Conservation (phyloP, 1,139 yeast species). For the Suhomyces bribrorum region DNA sequence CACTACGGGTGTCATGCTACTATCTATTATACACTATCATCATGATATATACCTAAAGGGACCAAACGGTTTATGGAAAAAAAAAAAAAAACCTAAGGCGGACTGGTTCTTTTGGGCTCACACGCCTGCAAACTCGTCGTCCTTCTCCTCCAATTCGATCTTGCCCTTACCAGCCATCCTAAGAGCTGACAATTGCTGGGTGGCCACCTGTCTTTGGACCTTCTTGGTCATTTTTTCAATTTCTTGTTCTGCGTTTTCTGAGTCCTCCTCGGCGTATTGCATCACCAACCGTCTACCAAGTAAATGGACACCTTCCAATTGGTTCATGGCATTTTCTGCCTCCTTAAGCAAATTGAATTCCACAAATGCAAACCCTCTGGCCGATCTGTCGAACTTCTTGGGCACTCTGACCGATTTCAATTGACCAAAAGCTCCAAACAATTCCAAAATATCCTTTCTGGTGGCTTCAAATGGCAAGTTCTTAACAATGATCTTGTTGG, state of each 20-base stretch:
- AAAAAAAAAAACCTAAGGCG: too few relatives aligned
- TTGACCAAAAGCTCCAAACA: conserved; percentile 93
- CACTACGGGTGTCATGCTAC: too few relatives aligned
- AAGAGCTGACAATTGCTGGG: conserved; percentile 71
- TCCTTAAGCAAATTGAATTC: conserved; percentile 87
- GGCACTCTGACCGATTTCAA: conserved; percentile 95
- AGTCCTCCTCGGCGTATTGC: conserved; percentile 86
- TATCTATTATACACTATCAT: too few relatives aligned
- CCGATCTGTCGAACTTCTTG: conserved; percentile 89
- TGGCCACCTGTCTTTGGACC: conserved; percentile 78
- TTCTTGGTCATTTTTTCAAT: conserved; percentile 86
- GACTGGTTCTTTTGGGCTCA: too few relatives aligned
- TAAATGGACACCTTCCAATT: conserved; percentile 93
- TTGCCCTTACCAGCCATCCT: conserved; percentile 75
- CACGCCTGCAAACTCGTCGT: conserved; percentile 27
- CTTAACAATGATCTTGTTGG: conserved; percentile 85
- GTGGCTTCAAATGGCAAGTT: conserved; percentile 96
- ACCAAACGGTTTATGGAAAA: too few relatives aligned
- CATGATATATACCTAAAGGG: too few relatives aligned
- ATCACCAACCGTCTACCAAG: conserved; percentile 94
- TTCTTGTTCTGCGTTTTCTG: conserved; percentile 84
- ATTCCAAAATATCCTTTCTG: conserved; percentile 84
- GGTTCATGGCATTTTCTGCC: conserved; percentile 94
- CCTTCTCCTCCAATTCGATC: conserved; percentile 64
- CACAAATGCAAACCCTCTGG: conserved; percentile 97